Conservation (phyloP, 768 basidiomycete genomes). For the Podaxis sp. region DNA sequence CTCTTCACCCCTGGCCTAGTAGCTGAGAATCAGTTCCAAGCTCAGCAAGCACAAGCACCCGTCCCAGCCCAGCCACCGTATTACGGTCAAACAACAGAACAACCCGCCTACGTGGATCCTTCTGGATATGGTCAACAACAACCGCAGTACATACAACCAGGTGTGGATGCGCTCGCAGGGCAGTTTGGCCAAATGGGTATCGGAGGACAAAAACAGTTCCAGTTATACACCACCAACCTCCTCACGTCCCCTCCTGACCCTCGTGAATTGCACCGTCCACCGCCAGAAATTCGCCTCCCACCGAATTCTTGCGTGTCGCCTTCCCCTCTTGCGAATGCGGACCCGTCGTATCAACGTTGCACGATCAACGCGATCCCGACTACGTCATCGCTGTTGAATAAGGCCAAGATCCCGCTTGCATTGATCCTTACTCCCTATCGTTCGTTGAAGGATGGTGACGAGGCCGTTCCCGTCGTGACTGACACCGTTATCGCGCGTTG, state of each 20-base stretch:
- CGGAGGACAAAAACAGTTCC: constrained; percentile 72
- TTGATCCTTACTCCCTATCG: constrained; percentile 91
- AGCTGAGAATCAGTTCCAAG: constrained; percentile 64
- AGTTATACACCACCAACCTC: constrained; percentile 86
- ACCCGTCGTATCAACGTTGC: constrained; percentile 87
- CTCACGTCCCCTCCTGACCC: constrained; percentile 93
- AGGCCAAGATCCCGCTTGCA: constrained; percentile 88
- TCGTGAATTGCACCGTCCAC: constrained; percentile 72
- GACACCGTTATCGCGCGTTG: constrained; percentile 97
- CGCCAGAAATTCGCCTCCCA: constrained; percentile 89
- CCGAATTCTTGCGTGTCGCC: constrained; percentile 80
- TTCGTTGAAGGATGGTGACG: constrained; percentile 78
- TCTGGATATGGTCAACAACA: constrained; percentile 40
- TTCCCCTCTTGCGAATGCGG: constrained; percentile 78
- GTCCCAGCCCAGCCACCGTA: constrained; percentile 35
- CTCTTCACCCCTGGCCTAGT: constrained; percentile 87
- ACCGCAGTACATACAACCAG: constrained; percentile 45
- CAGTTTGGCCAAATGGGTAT: constrained; percentile 92
- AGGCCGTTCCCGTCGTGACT: constrained; percentile 83
- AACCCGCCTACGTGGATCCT: constrained; percentile 46
- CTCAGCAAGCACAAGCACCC: constrained; percentile 54
- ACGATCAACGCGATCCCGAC: constrained; percentile 95
- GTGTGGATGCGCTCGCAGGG: constrained; percentile 66
- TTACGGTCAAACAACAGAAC: constrained; percentile 41
- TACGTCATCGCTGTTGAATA: constrained; percentile 80